These are phyloP conservation scores for Metarhizium anisopliae DNA, from an alignment of 2,329 filamentous ascomycete species.

Conservation along the genomic window DNA sequence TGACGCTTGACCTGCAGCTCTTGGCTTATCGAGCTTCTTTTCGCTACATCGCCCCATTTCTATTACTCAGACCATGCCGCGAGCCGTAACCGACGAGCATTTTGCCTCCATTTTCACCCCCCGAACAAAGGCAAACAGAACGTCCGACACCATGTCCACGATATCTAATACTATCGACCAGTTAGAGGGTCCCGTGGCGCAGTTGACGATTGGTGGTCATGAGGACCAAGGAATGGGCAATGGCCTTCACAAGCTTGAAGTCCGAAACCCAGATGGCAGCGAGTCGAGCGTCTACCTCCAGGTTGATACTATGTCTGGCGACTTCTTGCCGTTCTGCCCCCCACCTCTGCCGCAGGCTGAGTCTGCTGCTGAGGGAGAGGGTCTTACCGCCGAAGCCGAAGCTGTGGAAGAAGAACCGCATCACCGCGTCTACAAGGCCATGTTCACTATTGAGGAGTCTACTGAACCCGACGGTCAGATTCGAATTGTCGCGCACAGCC, in stretches of 20 bases:
- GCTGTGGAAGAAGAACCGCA: conserved; percentile 29
- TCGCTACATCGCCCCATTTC: conserved; percentile 92
- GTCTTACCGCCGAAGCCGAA: conserved; percentile 21
- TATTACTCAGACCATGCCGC: conserved; percentile 72
- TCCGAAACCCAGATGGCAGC: conserved; percentile 47
- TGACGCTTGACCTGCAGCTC: conserved; percentile 44
- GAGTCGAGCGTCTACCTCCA: conserved; percentile 55
- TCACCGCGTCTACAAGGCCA: conserved; percentile 51
- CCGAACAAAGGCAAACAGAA: conserved; percentile 40
- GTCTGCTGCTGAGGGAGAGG: conserved; percentile 29
- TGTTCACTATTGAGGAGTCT: conserved; percentile 60
- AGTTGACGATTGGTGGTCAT: conserved; percentile 36
- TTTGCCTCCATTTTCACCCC: conserved; percentile 78
- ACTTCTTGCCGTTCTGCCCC: conserved; percentile 72
- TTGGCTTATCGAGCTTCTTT: conserved; percentile 88
- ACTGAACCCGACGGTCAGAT: conserved; percentile 50
- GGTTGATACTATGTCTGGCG: conserved; percentile 58
- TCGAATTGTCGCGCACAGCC: conserved; percentile 52
- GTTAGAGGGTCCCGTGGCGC: conserved; percentile 49
- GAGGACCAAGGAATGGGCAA: conserved; percentile 33
- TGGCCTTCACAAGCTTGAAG: conserved; percentile 39
- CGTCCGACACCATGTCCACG: conserved; percentile 58
- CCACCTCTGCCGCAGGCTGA: conserved; percentile 70
- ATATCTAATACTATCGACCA: conserved; percentile 51
- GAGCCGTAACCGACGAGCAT: conserved; percentile 58